Evolutionary conservation across 495 filamentous ascomycete species (phyloP).

Genomic region (Trichoderma orchidacearum): DNA sequence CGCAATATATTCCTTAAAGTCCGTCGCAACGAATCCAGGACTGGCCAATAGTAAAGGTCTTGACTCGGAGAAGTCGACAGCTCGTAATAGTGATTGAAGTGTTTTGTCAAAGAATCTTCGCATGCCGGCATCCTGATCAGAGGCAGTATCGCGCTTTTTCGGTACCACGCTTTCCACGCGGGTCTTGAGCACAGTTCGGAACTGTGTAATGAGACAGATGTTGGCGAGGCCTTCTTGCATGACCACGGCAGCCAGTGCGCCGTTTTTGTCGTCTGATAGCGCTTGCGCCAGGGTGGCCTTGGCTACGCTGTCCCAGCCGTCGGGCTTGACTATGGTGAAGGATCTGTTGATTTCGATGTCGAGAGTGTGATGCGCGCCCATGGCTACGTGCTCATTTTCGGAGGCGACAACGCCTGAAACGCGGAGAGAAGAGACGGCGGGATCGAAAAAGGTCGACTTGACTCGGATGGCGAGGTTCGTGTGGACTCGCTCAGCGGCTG

Average conservation of each 20-base stretch:
- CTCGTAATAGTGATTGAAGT: constrained; percentile 59
- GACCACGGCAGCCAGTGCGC: constrained; percentile 73
- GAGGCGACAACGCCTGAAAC: constrained; percentile 68
- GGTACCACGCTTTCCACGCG: constrained; percentile 74
- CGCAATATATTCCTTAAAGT: constrained; percentile 72
- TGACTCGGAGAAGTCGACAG: constrained; percentile 58
- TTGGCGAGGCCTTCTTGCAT: constrained; percentile 93
- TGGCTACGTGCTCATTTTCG: constrained; percentile 71
- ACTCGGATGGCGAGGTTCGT: constrained; percentile 70
- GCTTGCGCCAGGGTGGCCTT: constrained; percentile 67
- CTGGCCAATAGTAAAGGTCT: constrained; percentile 75
- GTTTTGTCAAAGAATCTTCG: constrained; percentile 69
- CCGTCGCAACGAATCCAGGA: constrained; percentile 72
- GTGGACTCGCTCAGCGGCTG: constrained; percentile 59
- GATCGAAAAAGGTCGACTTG: constrained; percentile 78
- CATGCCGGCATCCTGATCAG: constrained; percentile 64
- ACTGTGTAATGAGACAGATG: constrained; percentile 85
- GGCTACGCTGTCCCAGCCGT: constrained; percentile 87
- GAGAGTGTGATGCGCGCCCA: constrained; percentile 82
- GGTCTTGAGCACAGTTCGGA: constrained; percentile 78
- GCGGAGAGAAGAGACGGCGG: constrained; percentile 69
- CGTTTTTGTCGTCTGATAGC: constrained; percentile 58
- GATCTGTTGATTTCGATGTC: constrained; percentile 59
- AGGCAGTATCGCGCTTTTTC: constrained; percentile 50
- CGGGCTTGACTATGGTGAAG: constrained; percentile 73